Evolutionary conservation across 148 eudicot species (phyloP).

Genomic region (Vaccinium macrocarpon): DNA sequence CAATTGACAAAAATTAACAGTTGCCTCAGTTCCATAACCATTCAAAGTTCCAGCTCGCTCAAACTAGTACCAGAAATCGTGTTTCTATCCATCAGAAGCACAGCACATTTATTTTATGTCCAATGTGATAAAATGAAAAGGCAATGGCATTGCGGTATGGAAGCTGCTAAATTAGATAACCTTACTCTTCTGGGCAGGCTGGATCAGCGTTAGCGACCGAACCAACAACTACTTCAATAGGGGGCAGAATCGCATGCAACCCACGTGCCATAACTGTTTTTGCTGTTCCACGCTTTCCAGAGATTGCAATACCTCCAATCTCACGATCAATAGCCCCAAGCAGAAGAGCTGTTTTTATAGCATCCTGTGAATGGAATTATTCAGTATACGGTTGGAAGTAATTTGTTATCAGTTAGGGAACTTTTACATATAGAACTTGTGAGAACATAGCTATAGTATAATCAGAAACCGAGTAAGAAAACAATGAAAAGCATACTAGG

Average conservation of each 20-base stretch:
- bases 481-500: not conserved
- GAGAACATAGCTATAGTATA: not conserved
- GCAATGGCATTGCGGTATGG: not conserved
- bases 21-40: not conserved
- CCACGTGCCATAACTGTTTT: constrained; percentile 99
- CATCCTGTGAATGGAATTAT: constrained; percentile 56
- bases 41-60: not conserved
- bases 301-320: constrained; percentile 93
- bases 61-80: not conserved
- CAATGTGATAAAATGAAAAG: not conserved
- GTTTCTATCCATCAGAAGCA: not conserved
- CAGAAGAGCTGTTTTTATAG: constrained; percentile 87
- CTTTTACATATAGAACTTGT: not conserved
- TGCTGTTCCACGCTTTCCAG: constrained; percentile 97
- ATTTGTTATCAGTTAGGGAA: not conserved
- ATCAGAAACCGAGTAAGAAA: not conserved
- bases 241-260: constrained; percentile 94
- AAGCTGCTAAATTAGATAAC: constrained; percentile 25
- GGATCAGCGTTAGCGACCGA: constrained; percentile 97
- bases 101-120: not conserved
- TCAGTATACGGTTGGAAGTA: not conserved
- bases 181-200: constrained; percentile 87
- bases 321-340: constrained; percentile 98
- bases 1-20: not conserved
- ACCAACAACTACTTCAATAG: constrained; percentile 87